A percentile compares a stretch with the other conserved stretches of the same genome.
Evolutionary conservation across 1,139 yeast genomes (phyloP).

Genomic region (Blastobotrys illinoisensis): DNA sequence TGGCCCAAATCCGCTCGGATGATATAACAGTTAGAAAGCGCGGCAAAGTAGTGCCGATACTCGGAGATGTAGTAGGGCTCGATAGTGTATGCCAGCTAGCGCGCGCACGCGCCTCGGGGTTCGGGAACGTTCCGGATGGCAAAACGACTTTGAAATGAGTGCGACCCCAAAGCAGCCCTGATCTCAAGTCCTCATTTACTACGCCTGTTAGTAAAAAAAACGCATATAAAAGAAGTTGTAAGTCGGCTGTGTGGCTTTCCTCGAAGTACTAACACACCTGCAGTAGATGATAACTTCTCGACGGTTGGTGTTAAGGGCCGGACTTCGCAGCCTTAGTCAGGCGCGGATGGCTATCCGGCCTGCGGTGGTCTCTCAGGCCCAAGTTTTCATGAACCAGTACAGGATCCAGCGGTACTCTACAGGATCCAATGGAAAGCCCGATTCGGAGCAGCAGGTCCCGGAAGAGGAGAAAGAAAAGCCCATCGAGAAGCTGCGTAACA

Average conservation of each 20-base stretch:
- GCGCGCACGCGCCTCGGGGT: background rate
- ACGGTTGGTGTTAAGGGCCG: background rate
- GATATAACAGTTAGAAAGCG: no score
- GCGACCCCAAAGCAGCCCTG: background rate
- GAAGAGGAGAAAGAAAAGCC: constrained; percentile 7
- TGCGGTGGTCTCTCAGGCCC: background rate
- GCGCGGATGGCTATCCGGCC: background rate
- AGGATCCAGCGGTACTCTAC: background rate
- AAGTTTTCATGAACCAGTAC: background rate
- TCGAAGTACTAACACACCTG: background rate
- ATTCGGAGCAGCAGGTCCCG: background rate
- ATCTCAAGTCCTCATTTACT: background rate
- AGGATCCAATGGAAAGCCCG: background rate
- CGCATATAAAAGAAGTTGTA: background rate
- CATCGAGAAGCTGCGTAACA: background rate
- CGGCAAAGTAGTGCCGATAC: no score
- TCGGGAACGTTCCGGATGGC: background rate
- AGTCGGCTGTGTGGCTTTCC: background rate
- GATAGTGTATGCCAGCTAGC: background rate
- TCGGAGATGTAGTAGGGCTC: no score
- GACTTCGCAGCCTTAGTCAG: background rate
- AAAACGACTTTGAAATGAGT: background rate
- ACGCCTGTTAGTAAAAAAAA: background rate
- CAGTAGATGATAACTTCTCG: background rate
- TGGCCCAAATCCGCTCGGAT: no score